Percentiles rank a stretch among this genome's conserved stretches.
Evolutionary conservation across 2,329 filamentous ascomycete species (phyloP).

Genomic region (Ophiostoma populinum): DNA sequence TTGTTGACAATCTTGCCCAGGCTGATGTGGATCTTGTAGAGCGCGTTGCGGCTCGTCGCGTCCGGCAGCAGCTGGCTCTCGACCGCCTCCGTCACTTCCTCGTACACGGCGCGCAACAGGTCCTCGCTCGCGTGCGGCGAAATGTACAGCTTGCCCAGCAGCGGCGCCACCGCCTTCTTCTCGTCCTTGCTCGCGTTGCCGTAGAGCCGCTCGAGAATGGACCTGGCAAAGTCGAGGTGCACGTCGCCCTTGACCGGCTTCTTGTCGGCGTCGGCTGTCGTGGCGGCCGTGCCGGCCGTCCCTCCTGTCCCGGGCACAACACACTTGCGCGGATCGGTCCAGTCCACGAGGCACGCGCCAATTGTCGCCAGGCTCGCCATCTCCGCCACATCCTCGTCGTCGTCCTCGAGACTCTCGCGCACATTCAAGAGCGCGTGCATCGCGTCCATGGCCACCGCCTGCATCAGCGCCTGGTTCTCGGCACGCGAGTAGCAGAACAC

Average conservation of each 20-base stretch:
- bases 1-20: constrained; percentile 50
- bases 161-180: constrained; percentile 60
- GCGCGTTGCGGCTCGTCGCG: constrained; percentile 42
- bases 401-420: constrained; percentile 55
- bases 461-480: constrained; percentile 73
- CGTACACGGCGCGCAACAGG: constrained; percentile 39
- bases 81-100: constrained; percentile 42
- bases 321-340: constrained; percentile 83
- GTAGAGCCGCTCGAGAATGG: constrained; percentile 58
- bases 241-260: constrained; percentile 57
- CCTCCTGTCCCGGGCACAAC: constrained; percentile 18
- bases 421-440: constrained; percentile 59
- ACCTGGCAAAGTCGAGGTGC: constrained; percentile 61
- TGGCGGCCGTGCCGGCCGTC: constrained; percentile 29
- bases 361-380: constrained; percentile 68
- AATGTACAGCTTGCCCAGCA: constrained; percentile 71
- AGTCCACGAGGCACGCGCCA: constrained; percentile 73
- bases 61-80: constrained; percentile 43
- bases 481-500: constrained; percentile 79
- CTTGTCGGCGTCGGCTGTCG: constrained; percentile 36
- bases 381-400: constrained; percentile 57
- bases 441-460: constrained; percentile 52
- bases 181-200: constrained; percentile 60
- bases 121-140: constrained; percentile 45
- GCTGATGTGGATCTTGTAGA: constrained; percentile 51